Evolutionary conservation across 2,329 filamentous ascomycete species (phyloP), one percentile per base, ranked within the genome.

Genomic region (Pseudocercospora ulei): DNA sequence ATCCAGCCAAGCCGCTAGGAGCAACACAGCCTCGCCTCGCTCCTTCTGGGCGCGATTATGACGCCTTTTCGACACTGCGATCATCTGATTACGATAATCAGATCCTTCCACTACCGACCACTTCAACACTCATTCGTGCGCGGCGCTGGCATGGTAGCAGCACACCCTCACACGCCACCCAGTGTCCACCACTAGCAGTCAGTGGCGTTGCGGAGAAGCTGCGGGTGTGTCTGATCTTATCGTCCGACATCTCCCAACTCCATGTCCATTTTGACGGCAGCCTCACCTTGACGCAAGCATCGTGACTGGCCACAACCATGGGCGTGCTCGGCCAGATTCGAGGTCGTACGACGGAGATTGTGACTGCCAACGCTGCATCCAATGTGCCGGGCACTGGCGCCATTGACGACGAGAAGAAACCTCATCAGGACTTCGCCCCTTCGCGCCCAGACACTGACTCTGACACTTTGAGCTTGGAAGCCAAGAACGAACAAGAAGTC

Each of bases 401-500:
- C 6, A 17, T 33, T 9, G 24, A 23, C 35, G 42, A 38, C n/a
- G 39, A 41, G 24, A 38, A 45, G 28, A 23, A 30, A n/a, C 36
- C 41, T 1, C 9, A 23, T n/a, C 18, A 23, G 6, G 36, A 39
- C 4, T 24, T 14, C 3, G 13, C 41, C 17, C 11, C 13, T 17
- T 39, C 36, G 7, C 22, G 24, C 2, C 12, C 35, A 1, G 29
- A 25, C 6, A 38, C 39, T 4, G 44, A 35, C 16, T 43, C 44
- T 13, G 47, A 50, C 39, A 51, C 39, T n/a, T 35, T 53, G 17
- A 56, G 53, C 28, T 47, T 58, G 24, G 56, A 60, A 38, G 55
- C 51, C 8, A 44, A 47, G 27, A 54, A 59, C 14, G 55, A 59
- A 39, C 51, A 53, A 33, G 56, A 60, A 35, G 27, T 55, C 7